Evolutionary conservation across 148 eudicot species (phyloP).

Genomic region (Rhododendron griersonianum): DNA sequence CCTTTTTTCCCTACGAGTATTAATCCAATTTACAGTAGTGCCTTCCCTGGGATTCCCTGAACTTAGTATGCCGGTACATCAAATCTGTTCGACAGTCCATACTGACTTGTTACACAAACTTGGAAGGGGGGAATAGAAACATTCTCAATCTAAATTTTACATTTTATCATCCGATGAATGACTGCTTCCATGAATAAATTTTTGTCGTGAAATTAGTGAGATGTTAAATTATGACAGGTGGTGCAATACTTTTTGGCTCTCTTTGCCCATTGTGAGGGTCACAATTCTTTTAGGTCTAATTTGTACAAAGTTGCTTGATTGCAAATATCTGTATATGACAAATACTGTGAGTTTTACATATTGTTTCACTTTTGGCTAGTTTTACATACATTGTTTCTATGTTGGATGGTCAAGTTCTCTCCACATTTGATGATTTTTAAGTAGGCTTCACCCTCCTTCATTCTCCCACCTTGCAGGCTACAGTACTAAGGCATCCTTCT

Average conservation of each 20-base stretch:
- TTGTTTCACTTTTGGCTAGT: not conserved
- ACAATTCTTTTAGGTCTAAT: not conserved
- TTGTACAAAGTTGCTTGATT: not conserved
- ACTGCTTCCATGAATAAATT: not conserved
- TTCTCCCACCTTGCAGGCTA: conserved; percentile 40
- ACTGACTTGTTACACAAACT: not conserved
- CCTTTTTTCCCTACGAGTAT: not conserved
- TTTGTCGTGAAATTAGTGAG: not conserved
- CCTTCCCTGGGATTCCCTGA: not conserved
- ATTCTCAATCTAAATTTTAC: not conserved
- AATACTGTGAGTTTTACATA: not conserved
- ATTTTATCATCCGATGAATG: not conserved
- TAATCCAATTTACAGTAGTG: not conserved
- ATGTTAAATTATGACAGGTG: not conserved
- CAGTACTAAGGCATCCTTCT: conserved; percentile 72
- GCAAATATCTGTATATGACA: not conserved
- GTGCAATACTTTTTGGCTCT: not conserved
- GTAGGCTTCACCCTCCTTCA: not conserved
- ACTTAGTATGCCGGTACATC: not conserved
- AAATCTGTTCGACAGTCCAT: not conserved
- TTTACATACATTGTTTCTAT: not conserved
- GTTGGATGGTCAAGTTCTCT: not conserved
- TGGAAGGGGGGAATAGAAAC: not conserved
- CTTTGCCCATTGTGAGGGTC: not conserved
- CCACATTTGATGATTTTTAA: not conserved